phyloP scores from a whole-genome alignment of 2,329 filamentous ascomycete species.

The Trichothecium roseum region DNA sequence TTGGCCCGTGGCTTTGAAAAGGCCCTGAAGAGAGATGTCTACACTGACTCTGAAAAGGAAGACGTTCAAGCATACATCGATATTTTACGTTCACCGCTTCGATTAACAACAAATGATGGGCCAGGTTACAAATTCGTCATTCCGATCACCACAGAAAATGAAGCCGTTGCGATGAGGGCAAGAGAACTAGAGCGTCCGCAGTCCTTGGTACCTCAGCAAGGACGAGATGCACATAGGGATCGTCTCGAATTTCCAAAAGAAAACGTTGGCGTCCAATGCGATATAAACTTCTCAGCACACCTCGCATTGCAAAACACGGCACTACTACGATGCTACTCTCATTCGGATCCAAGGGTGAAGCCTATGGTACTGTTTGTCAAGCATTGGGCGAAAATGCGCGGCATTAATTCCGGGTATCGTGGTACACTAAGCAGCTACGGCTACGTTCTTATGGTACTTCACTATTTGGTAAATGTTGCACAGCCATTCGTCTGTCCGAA shows the following conservation, averaged over 20 bases:
- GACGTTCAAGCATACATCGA: slow-evolving; percentile 38
- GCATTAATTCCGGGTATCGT: slow-evolving; percentile 78
- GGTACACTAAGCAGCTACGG: slow-evolving; percentile 85
- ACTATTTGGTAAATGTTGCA: slow-evolving; percentile 78
- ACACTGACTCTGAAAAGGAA: slow-evolving; percentile 22
- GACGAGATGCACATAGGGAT: slow-evolving; percentile 40
- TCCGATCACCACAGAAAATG: slow-evolving; percentile 21
- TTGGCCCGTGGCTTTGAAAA: slow-evolving; percentile 45
- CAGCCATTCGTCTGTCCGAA: slow-evolving; percentile 78
- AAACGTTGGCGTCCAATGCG: slow-evolving; percentile 74
- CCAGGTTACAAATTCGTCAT: slow-evolving; percentile 16
- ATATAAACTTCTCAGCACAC: slow-evolving; percentile 84
- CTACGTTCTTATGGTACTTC: slow-evolving; percentile 84
- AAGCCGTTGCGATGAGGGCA: slow-evolving; percentile 18
- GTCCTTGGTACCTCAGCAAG: slow-evolving; percentile 38
- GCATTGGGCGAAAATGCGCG: slow-evolving; percentile 76
- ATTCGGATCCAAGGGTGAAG: slow-evolving; percentile 66
- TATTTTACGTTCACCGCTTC: slow-evolving; percentile 32
- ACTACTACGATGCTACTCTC: slow-evolving; percentile 73
- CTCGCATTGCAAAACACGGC: slow-evolving; percentile 76
- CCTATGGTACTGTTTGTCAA: slow-evolving; percentile 80
- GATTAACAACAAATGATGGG: slow-evolving; percentile 3
- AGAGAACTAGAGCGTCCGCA: slow-evolving; percentile 36
- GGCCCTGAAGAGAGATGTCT: slow-evolving; percentile 38
- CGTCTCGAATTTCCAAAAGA: slow-evolving; percentile 67